phyloP scores from a whole-genome alignment of 176 grass and related monocot genomes.

The Oryza officinalis region DNA sequence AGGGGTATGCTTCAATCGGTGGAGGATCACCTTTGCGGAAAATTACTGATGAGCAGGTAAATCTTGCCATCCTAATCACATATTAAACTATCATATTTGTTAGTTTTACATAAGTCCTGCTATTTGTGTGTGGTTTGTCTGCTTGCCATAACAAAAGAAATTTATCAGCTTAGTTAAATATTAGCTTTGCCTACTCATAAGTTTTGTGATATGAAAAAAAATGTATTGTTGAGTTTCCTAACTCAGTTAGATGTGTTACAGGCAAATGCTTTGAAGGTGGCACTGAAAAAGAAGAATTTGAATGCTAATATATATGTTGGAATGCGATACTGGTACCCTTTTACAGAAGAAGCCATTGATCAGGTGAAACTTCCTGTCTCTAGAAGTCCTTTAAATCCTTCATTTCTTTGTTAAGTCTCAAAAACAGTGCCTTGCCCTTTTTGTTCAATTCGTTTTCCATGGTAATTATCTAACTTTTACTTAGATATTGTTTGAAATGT shows the following conservation, averaged over 20 bases:
- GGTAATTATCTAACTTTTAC: conserved; percentile 7
- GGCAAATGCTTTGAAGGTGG: conserved; percentile 78
- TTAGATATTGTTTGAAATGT: not conserved
- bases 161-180: not conserved
- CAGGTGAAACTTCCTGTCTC: conserved; percentile 43
- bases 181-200: not conserved
- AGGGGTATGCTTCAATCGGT: conserved; percentile 94
- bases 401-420: not conserved
- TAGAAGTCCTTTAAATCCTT: not conserved
- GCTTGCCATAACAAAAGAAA: not conserved
- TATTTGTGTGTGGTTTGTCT: conserved; percentile 3
- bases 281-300: conserved; percentile 70
- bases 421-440: not conserved
- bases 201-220: conserved; percentile 14
- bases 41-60: conserved; percentile 98
- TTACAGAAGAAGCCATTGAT: conserved; percentile 89
- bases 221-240: not conserved
- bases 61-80: not conserved
- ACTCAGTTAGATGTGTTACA: conserved; percentile 38
- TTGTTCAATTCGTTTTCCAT: not conserved
- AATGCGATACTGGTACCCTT: conserved; percentile 98
- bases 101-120: not conserved
- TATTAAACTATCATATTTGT: not conserved
- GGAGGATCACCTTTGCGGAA: conserved; percentile 90
- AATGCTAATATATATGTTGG: conserved; percentile 87